Percentiles rank a stretch among this genome's conserved stretches.
Evolutionary conservation across 2,329 filamentous ascomycete species (phyloP).

Genomic region (Colletotrichum musae): DNA sequence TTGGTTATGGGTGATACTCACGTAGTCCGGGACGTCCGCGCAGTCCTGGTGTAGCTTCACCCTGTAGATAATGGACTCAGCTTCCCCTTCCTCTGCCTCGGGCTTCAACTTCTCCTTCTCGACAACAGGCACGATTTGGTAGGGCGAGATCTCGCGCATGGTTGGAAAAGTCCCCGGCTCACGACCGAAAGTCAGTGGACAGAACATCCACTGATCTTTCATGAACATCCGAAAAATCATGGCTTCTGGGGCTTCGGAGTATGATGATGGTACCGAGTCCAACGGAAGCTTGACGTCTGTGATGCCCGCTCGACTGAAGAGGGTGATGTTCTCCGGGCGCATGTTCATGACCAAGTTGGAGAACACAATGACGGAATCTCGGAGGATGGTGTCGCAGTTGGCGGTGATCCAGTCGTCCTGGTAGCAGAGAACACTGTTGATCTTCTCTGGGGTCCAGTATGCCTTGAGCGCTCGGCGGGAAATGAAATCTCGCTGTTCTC

Average conservation of each 20-base stretch:
- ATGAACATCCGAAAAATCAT: background rate
- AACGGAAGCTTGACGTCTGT: background rate
- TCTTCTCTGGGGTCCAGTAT: background rate
- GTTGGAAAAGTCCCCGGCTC: background rate
- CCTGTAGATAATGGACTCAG: background rate
- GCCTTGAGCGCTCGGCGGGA: background rate
- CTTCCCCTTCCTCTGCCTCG: background rate
- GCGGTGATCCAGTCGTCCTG: background rate
- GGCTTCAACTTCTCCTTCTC: background rate
- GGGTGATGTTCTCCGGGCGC: background rate
- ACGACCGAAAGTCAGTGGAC: background rate
- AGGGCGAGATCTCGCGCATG: background rate
- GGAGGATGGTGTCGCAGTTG: background rate
- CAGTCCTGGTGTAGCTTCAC: background rate
- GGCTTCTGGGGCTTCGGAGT: background rate
- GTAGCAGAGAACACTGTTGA: background rate
- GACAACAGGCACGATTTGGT: background rate
- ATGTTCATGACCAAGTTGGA: background rate
- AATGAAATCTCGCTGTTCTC: background rate
- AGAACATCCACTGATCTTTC: conserved; percentile 14
- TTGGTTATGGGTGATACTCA: background rate
- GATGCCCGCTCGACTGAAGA: background rate
- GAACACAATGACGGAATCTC: background rate
- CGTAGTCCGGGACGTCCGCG: background rate
- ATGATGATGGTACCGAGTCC: background rate